Evolutionary conservation across 1,284 basidiomycete species (phyloP), one percentile per base, ranked within the genome.

Genomic region (Golubevia pallescens): DNA sequence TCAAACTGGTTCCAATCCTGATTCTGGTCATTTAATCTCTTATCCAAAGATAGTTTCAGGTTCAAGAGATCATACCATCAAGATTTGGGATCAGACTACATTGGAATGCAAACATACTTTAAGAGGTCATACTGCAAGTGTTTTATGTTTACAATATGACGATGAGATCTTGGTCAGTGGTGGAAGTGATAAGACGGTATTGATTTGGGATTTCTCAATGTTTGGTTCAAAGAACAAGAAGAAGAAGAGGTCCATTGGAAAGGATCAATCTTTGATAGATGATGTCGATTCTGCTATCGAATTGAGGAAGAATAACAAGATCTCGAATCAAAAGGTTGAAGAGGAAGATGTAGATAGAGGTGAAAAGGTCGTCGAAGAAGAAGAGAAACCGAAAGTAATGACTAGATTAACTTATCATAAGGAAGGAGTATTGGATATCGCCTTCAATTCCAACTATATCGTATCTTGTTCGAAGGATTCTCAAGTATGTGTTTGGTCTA

Each of bases 61-160:
- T 24, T 78, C 75, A 6, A 24, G 74, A 4, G 78, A 80, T 23
- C 21, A 71, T 1, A 73, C 75, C 24, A 73, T 80, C 60, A 58
- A 71, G 3, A 67, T 80, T 14, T 80, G 78, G 78, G 77, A 80
- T 60, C 69, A 63, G 1, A 69, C 71, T 24, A 73, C 67, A 24
- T 67, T 69, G 16, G 19, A 61, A 7, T 77, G 74, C 60, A 61
- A 67, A 53, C 65, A 69, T 53, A 70, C 75, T 7, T 59, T 80
- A 2, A 60, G 63, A n/a, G 78, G 75, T 1, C 77, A 80, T 53
- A 55, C 60, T 2, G 77, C 68, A 1, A 74, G 72, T 28, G 78
- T 78, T 34, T 66, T 78, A 8, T 76, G 70, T 7, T 58, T 80
- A 55, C 69, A 75, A 64, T 78, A 75, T 63, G 77, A 80, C 34